Percentiles rank a stretch among this genome's conserved stretches.
phyloP scores from a whole-genome alignment of 805 yeast genomes.

The Saccharomycopsis fodiens region DNA sequence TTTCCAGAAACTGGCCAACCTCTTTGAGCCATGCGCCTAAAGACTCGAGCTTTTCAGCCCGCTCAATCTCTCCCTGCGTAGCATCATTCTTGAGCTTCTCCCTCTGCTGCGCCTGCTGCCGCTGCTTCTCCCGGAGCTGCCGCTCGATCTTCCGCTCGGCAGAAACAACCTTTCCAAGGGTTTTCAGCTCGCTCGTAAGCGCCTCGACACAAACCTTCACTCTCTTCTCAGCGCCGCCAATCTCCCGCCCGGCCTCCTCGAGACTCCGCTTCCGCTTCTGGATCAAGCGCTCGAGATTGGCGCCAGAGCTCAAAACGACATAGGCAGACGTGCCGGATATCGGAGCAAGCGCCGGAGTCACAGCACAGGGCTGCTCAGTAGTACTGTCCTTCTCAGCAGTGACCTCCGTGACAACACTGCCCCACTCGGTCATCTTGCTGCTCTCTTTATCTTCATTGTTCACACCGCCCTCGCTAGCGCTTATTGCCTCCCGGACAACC shows the following conservation, averaged over 20 bases:
- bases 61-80: too few species aligned
- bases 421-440: not conserved
- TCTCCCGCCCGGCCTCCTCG: conserved; percentile 2
- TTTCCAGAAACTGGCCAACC: too few species aligned
- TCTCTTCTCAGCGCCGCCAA: conserved; percentile 1
- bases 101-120: not conserved
- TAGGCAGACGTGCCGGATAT: conserved; percentile 17
- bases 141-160: not conserved
- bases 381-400: conserved; percentile 6
- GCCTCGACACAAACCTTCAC: conserved; percentile 5
- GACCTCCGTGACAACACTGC: too few species aligned
- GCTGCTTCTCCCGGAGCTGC: not conserved
- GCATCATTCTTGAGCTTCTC: too few species aligned
- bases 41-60: too few species aligned
- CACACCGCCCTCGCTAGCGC: not conserved
- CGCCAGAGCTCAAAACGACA: conserved; percentile 15
- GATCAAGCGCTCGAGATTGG: conserved; percentile 10
- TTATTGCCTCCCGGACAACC: conserved; percentile 4
- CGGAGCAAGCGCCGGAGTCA: too few species aligned
- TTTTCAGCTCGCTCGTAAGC: not conserved
- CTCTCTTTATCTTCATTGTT: conserved; percentile 4
- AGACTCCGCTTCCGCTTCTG: conserved; percentile 7
- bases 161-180: not conserved
- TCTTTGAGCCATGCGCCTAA: not conserved
- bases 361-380: too few species aligned